Percentiles rank a stretch among this genome's conserved stretches.
phyloP scores from a whole-genome alignment of 2,329 filamentous ascomycete genomes.

The Claviceps maximensis region DNA sequence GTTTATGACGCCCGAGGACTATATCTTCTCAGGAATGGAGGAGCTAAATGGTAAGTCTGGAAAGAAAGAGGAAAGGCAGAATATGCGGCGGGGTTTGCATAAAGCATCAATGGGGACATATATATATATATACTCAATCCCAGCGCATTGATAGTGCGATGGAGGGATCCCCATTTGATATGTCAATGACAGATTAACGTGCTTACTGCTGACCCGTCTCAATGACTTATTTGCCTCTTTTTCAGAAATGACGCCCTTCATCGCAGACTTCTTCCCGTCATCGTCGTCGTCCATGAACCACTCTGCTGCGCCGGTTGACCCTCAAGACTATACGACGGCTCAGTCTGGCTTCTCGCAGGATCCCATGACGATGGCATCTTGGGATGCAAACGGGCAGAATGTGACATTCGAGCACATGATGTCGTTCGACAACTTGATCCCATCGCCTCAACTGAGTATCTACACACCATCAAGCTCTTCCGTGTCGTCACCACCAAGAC shows the following conservation, averaged over 20 bases:
- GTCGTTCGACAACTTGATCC: slow-evolving; percentile 25
- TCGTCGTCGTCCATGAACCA: slow-evolving; percentile 11
- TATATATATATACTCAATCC: too few species aligned
- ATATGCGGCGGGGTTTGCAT: too few species aligned
- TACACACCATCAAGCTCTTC: slow-evolving; percentile 11
- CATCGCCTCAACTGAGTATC: slow-evolving; percentile 15
- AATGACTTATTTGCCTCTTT: background rate
- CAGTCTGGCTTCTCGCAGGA: slow-evolving; percentile 23
- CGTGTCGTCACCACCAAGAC: slow-evolving; percentile 16
- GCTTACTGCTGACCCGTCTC: background rate
- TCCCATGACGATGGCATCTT: slow-evolving; percentile 22
- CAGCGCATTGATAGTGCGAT: background rate
- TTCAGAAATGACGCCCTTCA: slow-evolving; percentile 17
- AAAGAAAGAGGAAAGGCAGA: background rate
- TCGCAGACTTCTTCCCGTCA: slow-evolving; percentile 16
- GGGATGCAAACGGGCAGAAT: slow-evolving; percentile 26
- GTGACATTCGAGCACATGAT: slow-evolving; percentile 20
- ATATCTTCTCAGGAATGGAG: slow-evolving; percentile 23
- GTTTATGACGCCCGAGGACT: slow-evolving; percentile 24
- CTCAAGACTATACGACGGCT: slow-evolving; percentile 21
- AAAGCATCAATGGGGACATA: too few species aligned
- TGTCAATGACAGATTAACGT: too few species aligned
- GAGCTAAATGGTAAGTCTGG: slow-evolving; percentile 19
- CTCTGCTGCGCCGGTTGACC: slow-evolving; percentile 4
- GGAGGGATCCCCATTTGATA: too few species aligned